Evolutionary conservation across 2,329 filamentous ascomycete species (phyloP), one percentile per base, ranked within the genome.

Genomic region (Diaporthe amygdali): DNA sequence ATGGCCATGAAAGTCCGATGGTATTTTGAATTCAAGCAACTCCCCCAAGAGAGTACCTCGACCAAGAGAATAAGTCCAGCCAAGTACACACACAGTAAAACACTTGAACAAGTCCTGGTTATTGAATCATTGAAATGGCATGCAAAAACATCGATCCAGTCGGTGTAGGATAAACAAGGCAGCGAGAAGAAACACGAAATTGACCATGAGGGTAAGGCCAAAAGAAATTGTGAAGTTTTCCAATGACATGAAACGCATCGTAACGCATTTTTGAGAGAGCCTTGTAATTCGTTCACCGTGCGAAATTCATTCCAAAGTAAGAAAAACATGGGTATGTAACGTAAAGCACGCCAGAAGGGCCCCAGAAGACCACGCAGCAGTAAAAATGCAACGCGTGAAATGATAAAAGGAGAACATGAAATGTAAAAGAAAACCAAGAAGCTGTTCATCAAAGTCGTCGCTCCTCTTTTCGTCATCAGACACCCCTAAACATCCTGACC

Each of bases 401-500:
- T 49, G 49, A 15, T 39, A 12, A 37, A 41, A 51, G 27, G 52
- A 66, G 27, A 66, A 69, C 30, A 69, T 27, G 46, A 63, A 67
- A 47, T 44, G 47, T 34, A 54, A 47, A 30, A 39, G 27, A 66
- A 44, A 51, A 22, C 55, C 71, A 73, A 44, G 22, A 52, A 49
- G 46, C 30, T 32, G 8, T 52, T 34, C 52, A 56, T 59, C 41
- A 59, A 59, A 49, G 66, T 59, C 66, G 37, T 68, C 52, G 41
- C 59, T 63, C 25, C 59, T 63, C 59, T 59, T 32, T 7, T 47
- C 49, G 25, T 54, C 49, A 70, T 66, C 46, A 92, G 70, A 92
- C 90, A 75, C 90, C 90, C 74, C 94, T 90, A 81, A 97, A 96
- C 89, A 97, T 89, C 77, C 95, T 88, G 70, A 96, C 92, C 76